Conservation (phyloP, 371 early-diverging fungal species). For the Mortierella sp. region DNA sequence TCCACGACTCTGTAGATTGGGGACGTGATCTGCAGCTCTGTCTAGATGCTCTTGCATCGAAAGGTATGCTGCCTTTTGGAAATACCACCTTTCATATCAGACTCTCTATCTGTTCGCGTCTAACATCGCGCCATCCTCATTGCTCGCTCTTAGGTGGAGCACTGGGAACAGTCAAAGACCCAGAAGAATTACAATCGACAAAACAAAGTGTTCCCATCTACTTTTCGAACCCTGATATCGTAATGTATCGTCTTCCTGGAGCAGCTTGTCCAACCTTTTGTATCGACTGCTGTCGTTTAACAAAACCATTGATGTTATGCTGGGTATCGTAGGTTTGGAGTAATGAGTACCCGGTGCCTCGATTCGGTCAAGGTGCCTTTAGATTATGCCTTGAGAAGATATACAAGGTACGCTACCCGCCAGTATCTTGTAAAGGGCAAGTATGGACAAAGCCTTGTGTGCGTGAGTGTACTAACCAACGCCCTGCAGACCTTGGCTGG, state of each 20-base stretch:
- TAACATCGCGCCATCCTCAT: too few species aligned
- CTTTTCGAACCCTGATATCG: conserved; percentile 82
- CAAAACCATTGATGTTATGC: neutral
- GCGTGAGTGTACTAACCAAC: too few species aligned
- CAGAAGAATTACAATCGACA: conserved; percentile 54
- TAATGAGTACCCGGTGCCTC: conserved; percentile 81
- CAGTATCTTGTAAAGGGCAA: neutral
- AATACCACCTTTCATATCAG: conserved; percentile 15
- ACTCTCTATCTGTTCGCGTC: neutral
- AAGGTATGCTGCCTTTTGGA: conserved; percentile 51
- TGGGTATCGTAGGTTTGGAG: conserved; percentile 72
- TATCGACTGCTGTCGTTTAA: neutral
- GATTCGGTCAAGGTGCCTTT: conserved; percentile 88
- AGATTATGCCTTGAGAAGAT: conserved; percentile 73
- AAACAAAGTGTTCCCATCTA: conserved; percentile 75
- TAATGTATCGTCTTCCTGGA: conserved; percentile 16
- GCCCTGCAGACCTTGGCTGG: conserved; percentile 55
- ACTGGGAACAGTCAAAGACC: conserved; percentile 51
- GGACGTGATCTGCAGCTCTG: conserved; percentile 88
- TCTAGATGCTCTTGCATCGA: conserved; percentile 78
- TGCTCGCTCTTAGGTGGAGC: conserved; percentile 63
- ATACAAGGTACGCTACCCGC: conserved; percentile 54
- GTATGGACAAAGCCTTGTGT: conserved; percentile 3
- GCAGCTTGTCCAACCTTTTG: neutral
- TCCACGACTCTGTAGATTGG: conserved; percentile 90